These are phyloP conservation scores for Mycena capillaripes DNA, from an alignment of 768 basidiomycete genomes.

Conservation along the genomic window DNA sequence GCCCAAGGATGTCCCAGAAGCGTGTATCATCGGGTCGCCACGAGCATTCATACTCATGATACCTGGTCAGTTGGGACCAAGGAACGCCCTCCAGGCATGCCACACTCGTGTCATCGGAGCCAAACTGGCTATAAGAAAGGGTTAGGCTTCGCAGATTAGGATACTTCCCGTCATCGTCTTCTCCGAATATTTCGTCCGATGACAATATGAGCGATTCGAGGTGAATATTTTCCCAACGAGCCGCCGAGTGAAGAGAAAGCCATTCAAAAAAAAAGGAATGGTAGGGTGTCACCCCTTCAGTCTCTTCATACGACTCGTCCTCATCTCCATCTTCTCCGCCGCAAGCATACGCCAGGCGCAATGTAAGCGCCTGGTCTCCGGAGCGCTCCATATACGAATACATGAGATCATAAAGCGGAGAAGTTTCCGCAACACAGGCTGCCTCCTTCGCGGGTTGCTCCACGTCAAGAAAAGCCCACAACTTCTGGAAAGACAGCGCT, in stretches of 20 bases:
- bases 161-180: neutral
- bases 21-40: neutral
- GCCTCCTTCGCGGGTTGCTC: neutral
- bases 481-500: neutral
- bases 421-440: neutral
- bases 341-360: neutral
- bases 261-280: neutral
- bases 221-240: neutral
- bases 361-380: neutral
- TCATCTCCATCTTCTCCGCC: neutral
- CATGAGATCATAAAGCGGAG: neutral
- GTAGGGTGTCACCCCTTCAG: too few relatives aligned
- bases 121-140: neutral
- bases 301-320: too few relatives aligned
- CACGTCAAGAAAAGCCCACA: neutral
- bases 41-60: neutral
- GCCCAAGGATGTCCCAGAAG: neutral
- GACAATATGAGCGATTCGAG: neutral
- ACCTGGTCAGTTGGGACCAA: neutral
- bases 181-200: neutral
- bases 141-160: neutral
- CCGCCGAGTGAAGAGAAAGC: neutral
- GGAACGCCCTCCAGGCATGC: neutral
- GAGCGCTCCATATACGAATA: neutral
- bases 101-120: neutral